These are phyloP conservation scores for Pseudoturritis turrita DNA, from an alignment of 345 rosid species.

Conservation along the genomic window DNA sequence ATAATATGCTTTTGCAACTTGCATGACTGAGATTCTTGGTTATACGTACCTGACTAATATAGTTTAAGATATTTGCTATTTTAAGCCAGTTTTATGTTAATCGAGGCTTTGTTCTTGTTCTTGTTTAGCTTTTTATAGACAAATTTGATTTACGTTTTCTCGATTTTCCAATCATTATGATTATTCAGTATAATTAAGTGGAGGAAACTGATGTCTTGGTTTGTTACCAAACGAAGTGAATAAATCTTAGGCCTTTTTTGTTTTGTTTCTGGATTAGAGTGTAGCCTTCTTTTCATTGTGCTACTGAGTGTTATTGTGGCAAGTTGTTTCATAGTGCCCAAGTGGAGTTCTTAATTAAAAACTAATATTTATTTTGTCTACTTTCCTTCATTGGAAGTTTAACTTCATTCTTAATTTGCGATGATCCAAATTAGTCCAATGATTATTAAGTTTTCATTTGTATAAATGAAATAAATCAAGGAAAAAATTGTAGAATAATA, in stretches of 20 bases:
- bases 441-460: neutral
- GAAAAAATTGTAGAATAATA: no score
- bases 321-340: constrained; percentile 25
- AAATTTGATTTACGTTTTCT: neutral
- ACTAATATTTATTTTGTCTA: neutral
- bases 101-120: neutral
- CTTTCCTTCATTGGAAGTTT: neutral
- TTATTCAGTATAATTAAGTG: neutral
- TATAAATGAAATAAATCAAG: neutral
- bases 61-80: neutral
- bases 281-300: neutral
- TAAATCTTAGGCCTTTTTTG: neutral
- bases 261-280: neutral
- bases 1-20: constrained; percentile 8
- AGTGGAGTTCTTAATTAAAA: constrained; percentile 8
- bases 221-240: neutral
- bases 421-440: neutral
- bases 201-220: neutral
- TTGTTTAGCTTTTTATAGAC: neutral
- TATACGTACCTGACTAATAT: neutral
- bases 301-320: neutral
- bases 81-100: neutral
- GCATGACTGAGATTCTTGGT: constrained; percentile 7
- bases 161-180: neutral
- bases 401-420: neutral